Evolutionary conservation across 768 basidiomycete genomes (phyloP).

Genomic region (Termitomyces sp.): DNA sequence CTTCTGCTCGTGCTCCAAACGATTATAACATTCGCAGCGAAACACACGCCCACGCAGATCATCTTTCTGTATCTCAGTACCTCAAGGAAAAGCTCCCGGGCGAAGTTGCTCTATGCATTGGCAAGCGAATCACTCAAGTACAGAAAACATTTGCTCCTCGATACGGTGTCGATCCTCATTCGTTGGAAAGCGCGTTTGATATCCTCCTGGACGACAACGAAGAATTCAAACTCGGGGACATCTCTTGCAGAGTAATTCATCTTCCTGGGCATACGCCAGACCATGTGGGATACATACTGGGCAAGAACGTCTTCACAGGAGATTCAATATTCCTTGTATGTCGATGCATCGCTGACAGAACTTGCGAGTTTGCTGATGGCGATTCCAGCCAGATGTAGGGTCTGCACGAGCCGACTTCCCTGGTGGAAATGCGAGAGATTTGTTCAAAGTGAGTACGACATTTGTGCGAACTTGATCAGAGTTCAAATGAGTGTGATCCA

Average conservation of each 20-base stretch:
- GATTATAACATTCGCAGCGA: constrained; percentile 15
- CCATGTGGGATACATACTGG: constrained; percentile 26
- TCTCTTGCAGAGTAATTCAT: constrained; percentile 25
- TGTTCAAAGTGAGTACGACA: constrained; percentile 22
- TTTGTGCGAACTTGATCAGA: background rate
- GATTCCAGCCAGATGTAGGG: constrained; percentile 27
- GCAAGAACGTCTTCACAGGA: constrained; percentile 29
- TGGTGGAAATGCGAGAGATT: constrained; percentile 27
- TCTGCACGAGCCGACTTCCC: constrained; percentile 33
- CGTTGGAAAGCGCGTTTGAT: constrained; percentile 24
- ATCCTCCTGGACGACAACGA: constrained; percentile 27
- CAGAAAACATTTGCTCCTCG: constrained; percentile 27
- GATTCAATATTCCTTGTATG: constrained; percentile 28
- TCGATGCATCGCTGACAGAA: background rate
- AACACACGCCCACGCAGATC: constrained; percentile 34
- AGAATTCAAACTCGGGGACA: constrained; percentile 23
- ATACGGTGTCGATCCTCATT: constrained; percentile 22
- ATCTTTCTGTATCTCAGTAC: constrained; percentile 30
- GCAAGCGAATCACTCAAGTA: constrained; percentile 25
- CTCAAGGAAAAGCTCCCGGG: constrained; percentile 22
- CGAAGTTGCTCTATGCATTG: constrained; percentile 27
- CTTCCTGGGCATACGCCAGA: constrained; percentile 26
- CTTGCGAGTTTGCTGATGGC: background rate
- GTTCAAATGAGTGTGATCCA: background rate
- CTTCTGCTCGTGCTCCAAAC: background rate